These are phyloP conservation scores for Medicago lupulina DNA, from an alignment of 306 rosid species.

Conservation along the genomic window DNA sequence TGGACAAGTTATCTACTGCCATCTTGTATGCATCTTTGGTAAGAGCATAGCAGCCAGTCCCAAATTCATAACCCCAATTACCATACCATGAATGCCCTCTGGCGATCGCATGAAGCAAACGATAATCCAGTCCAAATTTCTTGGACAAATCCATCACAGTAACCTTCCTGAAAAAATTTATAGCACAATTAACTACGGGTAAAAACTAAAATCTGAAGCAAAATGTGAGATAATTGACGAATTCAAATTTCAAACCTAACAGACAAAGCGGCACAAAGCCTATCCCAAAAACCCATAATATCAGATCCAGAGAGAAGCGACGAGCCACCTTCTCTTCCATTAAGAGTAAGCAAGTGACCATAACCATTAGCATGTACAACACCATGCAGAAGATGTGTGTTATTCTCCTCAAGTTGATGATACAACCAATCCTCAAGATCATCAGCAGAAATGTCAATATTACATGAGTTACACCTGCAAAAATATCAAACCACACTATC, in stretches of 20 bases:
- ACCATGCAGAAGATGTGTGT: slow-evolving; percentile 70
- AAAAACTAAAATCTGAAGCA: not conserved
- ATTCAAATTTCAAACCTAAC: slow-evolving; percentile 57
- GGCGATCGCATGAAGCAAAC: slow-evolving; percentile 65
- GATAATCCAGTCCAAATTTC: slow-evolving; percentile 68
- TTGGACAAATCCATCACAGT: slow-evolving; percentile 83
- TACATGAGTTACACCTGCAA: slow-evolving; percentile 51
- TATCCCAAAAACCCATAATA: slow-evolving; percentile 74
- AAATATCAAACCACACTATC: not conserved
- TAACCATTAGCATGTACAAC: slow-evolving; percentile 74
- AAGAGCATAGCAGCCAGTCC: slow-evolving; percentile 74
- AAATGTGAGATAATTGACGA: not conserved
- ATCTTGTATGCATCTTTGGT: slow-evolving; percentile 59
- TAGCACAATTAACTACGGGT: not conserved
- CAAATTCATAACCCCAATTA: slow-evolving; percentile 77
- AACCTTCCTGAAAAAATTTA: slow-evolving; percentile 56
- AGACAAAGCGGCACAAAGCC: slow-evolving; percentile 61
- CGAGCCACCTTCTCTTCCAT: slow-evolving; percentile 75
- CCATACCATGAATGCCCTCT: slow-evolving; percentile 72
- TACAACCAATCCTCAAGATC: slow-evolving; percentile 66
- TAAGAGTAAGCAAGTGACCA: slow-evolving; percentile 71
- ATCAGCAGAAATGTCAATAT: slow-evolving; percentile 39
- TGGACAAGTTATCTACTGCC: slow-evolving; percentile 58
- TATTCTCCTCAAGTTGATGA: slow-evolving; percentile 60
- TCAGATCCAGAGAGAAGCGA: slow-evolving; percentile 58